phyloP scores from a whole-genome alignment of 371 early-diverging fungal species.

The Apophysomyces trapeziformis region DNA sequence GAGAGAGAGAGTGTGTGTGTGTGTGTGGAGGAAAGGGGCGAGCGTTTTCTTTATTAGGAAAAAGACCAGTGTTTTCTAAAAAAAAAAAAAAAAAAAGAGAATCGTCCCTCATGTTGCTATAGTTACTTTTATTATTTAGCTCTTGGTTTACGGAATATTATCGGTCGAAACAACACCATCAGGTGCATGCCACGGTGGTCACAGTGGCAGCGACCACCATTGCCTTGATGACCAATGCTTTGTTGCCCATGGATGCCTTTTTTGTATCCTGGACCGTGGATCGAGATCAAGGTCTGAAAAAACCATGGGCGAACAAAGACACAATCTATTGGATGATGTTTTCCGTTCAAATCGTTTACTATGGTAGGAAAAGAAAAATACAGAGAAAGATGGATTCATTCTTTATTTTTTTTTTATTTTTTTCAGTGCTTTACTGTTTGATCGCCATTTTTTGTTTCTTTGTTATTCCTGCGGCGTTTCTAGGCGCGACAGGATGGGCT shows the following conservation, averaged over 20 bases:
- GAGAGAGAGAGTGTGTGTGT: neutral
- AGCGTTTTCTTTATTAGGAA: neutral
- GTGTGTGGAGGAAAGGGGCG: neutral
- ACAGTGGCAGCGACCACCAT: conserved; percentile 13
- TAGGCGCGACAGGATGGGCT: conserved; percentile 40
- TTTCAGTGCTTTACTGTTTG: conserved; percentile 43
- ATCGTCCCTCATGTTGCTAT: neutral
- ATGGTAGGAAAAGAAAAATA: conserved; percentile 35
- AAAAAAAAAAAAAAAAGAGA: too few species aligned
- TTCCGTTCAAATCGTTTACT: conserved; percentile 50
- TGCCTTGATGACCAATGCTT: conserved; percentile 46
- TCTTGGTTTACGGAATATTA: neutral
- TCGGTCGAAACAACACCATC: conserved; percentile 1
- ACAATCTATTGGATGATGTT: conserved; percentile 46
- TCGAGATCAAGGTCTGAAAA: conserved; percentile 53
- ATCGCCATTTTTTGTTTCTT: conserved; percentile 48
- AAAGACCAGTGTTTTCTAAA: too few species aligned
- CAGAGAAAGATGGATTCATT: neutral
- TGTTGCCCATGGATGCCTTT: conserved; percentile 64
- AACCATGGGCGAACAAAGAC: conserved; percentile 62
- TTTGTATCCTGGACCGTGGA: conserved; percentile 66
- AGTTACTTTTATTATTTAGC: conserved; percentile 1
- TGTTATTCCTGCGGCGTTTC: conserved; percentile 56
- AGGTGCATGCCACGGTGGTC: neutral
- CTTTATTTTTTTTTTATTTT: conserved; percentile 2